These are phyloP conservation scores for Bidens hawaiensis DNA, from an alignment of 140 eudicot genomes.

Conservation along the genomic window DNA sequence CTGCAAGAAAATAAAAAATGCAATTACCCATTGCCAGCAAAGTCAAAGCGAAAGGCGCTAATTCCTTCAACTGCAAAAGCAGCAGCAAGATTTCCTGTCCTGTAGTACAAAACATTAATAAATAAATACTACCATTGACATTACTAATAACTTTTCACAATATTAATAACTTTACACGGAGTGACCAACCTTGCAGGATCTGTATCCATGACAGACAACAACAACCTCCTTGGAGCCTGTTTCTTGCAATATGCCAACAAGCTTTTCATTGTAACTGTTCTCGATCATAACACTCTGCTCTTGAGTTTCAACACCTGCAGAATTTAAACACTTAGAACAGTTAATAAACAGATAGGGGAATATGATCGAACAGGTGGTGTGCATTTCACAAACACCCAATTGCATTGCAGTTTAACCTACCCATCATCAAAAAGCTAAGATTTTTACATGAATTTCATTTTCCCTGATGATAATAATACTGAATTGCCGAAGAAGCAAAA, in stretches of 20 bases:
- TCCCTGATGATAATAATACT: neutral
- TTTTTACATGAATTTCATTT: neutral
- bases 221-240: slow-evolving; percentile 67
- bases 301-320: slow-evolving; percentile 26
- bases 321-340: neutral
- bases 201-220: slow-evolving; percentile 67
- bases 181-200: slow-evolving; percentile 70
- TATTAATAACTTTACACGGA: neutral
- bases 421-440: slow-evolving; percentile 1
- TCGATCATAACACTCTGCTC: slow-evolving; percentile 31
- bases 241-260: slow-evolving; percentile 74
- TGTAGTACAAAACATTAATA: slow-evolving; percentile 12
- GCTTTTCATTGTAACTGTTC: slow-evolving; percentile 49
- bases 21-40: slow-evolving; percentile 76
- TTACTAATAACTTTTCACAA: neutral
- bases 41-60: slow-evolving; percentile 72
- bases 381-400: too few species aligned
- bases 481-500: neutral
- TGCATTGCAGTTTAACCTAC: slow-evolving; percentile 10
- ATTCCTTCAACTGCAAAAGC: slow-evolving; percentile 55
- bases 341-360: neutral
- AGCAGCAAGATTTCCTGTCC: slow-evolving; percentile 71
- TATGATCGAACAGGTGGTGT: neutral
- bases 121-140: neutral
- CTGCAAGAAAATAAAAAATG: neutral